Base-by-base conservation (phyloP, 305 asterid species). In the Fraxinus dipetala region DNA sequence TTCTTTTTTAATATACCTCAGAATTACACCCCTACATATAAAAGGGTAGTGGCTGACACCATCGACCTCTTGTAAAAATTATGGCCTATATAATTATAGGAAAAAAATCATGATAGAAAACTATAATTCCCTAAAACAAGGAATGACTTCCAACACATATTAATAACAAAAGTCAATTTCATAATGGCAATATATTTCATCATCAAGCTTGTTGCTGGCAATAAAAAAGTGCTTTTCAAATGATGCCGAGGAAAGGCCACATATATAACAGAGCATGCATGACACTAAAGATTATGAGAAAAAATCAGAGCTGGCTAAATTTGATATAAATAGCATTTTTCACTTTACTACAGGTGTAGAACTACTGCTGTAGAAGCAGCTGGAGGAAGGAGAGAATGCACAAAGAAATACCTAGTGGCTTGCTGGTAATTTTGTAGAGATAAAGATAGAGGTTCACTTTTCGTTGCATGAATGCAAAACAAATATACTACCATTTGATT, bases 401-500 rank as follows among this genome's bases (percentile, higher is more conserved):
- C 59, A 72, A 31, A 34, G 6, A 18, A 69, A 45, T 76, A 22
- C 51, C 22, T 36, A 30, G 36, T 69, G 59, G 74, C 38, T 18
- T 20, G 70, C 28, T 26, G 59, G 7, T 31, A 69, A 85, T 72
- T 63, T 75, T 26, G 45, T 54, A 14, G 67, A 51, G 5, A 54
- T 30, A 35, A n/a, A 76, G 78, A 54, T 51, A 75, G 35, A 45
- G 31, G 35, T 3, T 31, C 6, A 31, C 16, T 76, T 18, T 18
- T 36, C 69, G 7, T 48, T 76, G 77, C 35, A 56, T 38, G 79
- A 73, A 45, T 74, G 81, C 18, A 38, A 80, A 67, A 22, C 78
- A 75, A 38, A 75, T 61, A 16, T 40, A 56, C 59, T 67, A 43
- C 75, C 40, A 76, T 61, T 61, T 43, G 43, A 78, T 73, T 63